Evolutionary conservation across 73 alveolate genomes (phyloP), one percentile per base, ranked within the genome.

Genomic region (Blepharisma japonicum): DNA sequence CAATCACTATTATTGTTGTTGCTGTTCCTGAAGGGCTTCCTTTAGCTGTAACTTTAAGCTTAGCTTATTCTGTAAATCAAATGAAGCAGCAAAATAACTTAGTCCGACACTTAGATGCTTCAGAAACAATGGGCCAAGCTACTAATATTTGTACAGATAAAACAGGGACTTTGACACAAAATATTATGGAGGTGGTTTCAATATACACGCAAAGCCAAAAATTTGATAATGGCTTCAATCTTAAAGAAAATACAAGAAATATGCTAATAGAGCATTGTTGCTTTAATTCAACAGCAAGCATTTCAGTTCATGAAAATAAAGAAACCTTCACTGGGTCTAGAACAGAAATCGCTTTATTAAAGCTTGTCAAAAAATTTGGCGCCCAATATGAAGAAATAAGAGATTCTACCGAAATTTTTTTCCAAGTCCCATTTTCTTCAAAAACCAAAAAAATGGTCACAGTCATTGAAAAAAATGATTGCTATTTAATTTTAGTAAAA

Each of bases 11-110:
- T 23, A 86, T 96, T 39, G 98, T 94, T 25, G 98, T 96, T 45
- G 98, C 98, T 39, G 96, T 94, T 27, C 99, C 98, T 48, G 99
- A 96, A 89, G 99, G 98, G n/a, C 88, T 96, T 6, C 98, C 98
- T 47, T 86, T 96, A 47, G 97, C 98, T 4, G 98, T 96, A 20
- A 94, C 98, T 79, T 84, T 96, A 71, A 88, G 97, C 39, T 78
- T 96, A 45, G 94, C 98, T 46, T 96, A 84, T 85, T 88, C 98
- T 50, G 98, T 94, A 7, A 92, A 86, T 68, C 86, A 88, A 83
- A 96, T 96, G 99, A 89, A 89, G 89, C 88, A 90, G 72, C 98
- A 96, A 84, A 81, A 90, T 78, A 94, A 94, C 70, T 91, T 96
- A 68, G 99, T 96, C 46, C 89, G 92, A 71, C 91, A 91, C 79